Evolutionary conservation across 768 basidiomycete species (phyloP).

Genomic region (Mycena floridula): DNA sequence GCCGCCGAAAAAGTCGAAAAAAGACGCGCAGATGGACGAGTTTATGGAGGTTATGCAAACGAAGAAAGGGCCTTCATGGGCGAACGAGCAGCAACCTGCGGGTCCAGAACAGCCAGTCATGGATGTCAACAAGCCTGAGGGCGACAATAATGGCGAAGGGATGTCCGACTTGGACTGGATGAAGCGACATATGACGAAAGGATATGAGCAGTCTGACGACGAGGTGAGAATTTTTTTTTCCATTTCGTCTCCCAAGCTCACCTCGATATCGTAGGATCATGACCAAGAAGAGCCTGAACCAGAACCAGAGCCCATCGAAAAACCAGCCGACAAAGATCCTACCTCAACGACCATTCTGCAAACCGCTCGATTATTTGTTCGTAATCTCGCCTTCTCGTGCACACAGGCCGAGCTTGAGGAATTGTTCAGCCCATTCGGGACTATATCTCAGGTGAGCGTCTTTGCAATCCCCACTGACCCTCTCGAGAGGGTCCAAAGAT

Average conservation of each 20-base stretch:
- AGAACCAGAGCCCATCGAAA: neutral
- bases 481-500: conserved; percentile 22
- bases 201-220: conserved; percentile 58
- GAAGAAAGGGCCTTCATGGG: conserved; percentile 60
- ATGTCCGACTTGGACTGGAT: conserved; percentile 76
- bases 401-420: conserved; percentile 62
- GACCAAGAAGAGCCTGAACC: neutral
- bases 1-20: conserved; percentile 17
- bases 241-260: too few relatives aligned
- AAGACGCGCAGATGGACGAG: conserved; percentile 46
- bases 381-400: conserved; percentile 90
- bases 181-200: conserved; percentile 56
- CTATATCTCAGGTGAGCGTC: conserved; percentile 67
- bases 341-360: conserved; percentile 53
- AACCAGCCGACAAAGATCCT: conserved; percentile 23
- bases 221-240: conserved; percentile 24
- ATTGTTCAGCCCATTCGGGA: conserved; percentile 65
- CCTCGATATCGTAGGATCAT: too few relatives aligned
- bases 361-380: conserved; percentile 81
- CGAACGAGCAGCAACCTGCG: conserved; percentile 35
- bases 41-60: conserved; percentile 76
- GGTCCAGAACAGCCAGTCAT: conserved; percentile 4
- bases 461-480: neutral
- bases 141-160: conserved; percentile 15
- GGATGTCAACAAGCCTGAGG: neutral